Base-by-base conservation (phyloP, 2,329 filamentous ascomycete genomes). In the Helotiales sp. region DNA sequence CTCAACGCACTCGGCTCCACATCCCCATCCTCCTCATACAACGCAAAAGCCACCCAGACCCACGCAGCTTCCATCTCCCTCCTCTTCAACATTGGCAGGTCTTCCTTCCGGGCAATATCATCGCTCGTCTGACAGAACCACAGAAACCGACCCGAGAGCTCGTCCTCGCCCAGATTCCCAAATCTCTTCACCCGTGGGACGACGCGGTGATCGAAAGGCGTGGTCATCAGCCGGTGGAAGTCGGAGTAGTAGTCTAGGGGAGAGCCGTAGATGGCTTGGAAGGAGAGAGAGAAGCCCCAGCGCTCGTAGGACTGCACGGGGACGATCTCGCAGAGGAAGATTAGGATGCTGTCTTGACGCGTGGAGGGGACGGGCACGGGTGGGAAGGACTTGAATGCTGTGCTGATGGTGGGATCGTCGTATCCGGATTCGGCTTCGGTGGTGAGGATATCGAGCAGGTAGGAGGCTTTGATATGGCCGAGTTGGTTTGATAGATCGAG, bases 1-100 rank as follows among this genome's bases (percentile, higher is more conserved):
- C 20, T 43, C 7, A 43, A 40, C 37, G 15, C 3, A 6, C 7
- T 15, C 11, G 37, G 37, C 6, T 40, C 37, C 37, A 13, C 37
- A 3, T 3, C 15, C 37, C 15, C 37, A 40, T 40, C 37, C 11
- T 32, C 13, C 17, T 55, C 52, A 15, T 55, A 55, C 6, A 55
- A 6, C 6, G 34, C 52, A 34, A 61, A 40, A 13, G 58, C 58
- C 6, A 34, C 2, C 17, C 13, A 61, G 1, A 24, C 40, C 58
- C 58, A 61, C 2, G 58, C 37, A 11, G 40, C 58, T 17, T 61
- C 58, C 58, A 61, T 61, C 40, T 43, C 58, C 24, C 43, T 61
- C 28, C 58, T 49, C 15, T 20, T n/a, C 37, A 30, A 32, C 20
- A 45, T 45, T 17, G 24, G 13, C 11, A 45, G 34, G 22, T 15